Base-by-base conservation (phyloP, 345 rosid species). In the Eucalyptus marginata region DNA sequence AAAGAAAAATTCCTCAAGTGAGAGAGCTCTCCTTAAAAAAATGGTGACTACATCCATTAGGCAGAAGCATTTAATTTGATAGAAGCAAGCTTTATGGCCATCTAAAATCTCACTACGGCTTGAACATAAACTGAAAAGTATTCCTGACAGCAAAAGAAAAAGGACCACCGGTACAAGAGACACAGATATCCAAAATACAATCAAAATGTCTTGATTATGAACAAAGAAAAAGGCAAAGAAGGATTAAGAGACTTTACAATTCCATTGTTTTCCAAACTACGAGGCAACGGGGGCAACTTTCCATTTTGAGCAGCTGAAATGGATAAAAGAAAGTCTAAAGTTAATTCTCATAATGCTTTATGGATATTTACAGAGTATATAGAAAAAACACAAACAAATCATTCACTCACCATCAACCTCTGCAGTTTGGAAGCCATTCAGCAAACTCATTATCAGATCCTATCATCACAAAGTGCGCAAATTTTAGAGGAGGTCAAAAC, bases 271-370 rank as follows among this genome's bases (percentile, higher is more conserved):
- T 97, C 99, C 25, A 92, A 83, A 88, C 89, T 56, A 79, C 93
- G 98, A 89, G 99, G 95, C 88, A 95, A 91, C 3, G 94, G 96
- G 36, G 97, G 99, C 93, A 96, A 94, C 93, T 97, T 98, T 87
- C 99, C 99, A 87, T 95, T 96, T 92, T 94, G 99, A 89, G 92
- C 87, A 85, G 90, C 98, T 97, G 95, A 79, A 92, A 92, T 86
- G 90, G 87, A 88, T 62, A 84, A 52, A 76, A 64, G 56, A 16
- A 47, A 71, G 12, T 88, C 36, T 51, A 33, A 50, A 52, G 46
- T 50, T 33, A 52, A 33, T 52, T 86, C 58, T 52, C 46, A 86
- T 29, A 52, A 59, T 33, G 44, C 15, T 24, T 24, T 68, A 86
- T 33, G 27, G 29, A 43, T 52, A 22, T 86, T 86, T 56, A 52